Evolutionary conservation across 129 eudicot genomes (phyloP), one percentile per base, ranked within the genome.

Genomic region (Tagetes patula): DNA sequence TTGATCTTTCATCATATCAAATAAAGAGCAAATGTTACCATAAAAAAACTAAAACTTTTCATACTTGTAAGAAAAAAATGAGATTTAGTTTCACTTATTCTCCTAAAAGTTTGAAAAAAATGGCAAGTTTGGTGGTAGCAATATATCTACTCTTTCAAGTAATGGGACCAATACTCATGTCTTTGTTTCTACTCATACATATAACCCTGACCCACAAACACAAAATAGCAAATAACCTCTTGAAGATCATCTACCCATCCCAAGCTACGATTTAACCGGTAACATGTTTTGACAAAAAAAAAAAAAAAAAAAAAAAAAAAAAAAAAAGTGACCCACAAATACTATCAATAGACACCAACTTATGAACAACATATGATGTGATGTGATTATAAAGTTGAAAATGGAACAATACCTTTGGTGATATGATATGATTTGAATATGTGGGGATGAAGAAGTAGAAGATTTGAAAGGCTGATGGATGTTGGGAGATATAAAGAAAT

Each of bases 381-480:
- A 36, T 45, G 38, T 74, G 38, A 36, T 45, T 68, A 11, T 48
- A 14, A 52, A 12, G 6, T 50, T 32, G 56, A 64, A 37, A 42
- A 62, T 4, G 3, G 14, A 53, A 43, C 27, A 72, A 36, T 54
- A 79, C 73, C 78, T 72, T 70, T 56, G 5, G 10, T 41, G 49
- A 50, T 65, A 37, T 43, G n/a, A 4, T 60, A 5, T 65, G 67
- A 60, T 68, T 14, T 20, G 27, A 20, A 40, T 58, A 8, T 76
- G 60, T 76, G 55, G 54, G 62, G 75, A 49, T 36, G 40, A 8
- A 36, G 66, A 58, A 36, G 39, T 41, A 52, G 8, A 8, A 12
- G 62, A 53, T 49, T 69, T 36, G 64, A 71, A 66, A 75, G 59
- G 62, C 45, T 32, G 34, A 60, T 61, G 27, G 27, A 20, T 20